A percentile compares a stretch with the other conserved stretches of the same genome.
These are phyloP conservation scores for Xylariaceae sp. DNA, from an alignment of 2,329 filamentous ascomycete genomes.

Conservation along the genomic window DNA sequence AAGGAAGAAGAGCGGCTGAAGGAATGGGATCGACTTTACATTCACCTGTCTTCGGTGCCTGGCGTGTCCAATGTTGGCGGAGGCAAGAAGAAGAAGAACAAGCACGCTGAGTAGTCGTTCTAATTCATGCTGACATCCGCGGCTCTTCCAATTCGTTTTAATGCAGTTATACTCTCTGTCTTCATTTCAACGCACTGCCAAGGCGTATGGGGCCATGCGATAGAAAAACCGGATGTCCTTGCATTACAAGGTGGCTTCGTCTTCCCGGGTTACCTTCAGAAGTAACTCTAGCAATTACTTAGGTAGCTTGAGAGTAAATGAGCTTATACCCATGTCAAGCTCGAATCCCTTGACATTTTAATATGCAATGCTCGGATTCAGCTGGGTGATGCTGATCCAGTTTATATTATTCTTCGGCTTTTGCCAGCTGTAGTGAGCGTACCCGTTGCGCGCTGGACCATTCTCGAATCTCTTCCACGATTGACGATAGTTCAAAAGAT, in stretches of 20 bases:
- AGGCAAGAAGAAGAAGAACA: slow-evolving; percentile 71
- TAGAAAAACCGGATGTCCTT: slow-evolving; percentile 32
- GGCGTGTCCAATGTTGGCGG: slow-evolving; percentile 33
- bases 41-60: slow-evolving; percentile 66
- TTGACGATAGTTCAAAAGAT: no score
- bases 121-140: slow-evolving; percentile 15
- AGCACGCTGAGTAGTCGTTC: slow-evolving; percentile 33
- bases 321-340: background rate
- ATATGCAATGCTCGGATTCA: background rate
- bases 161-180: slow-evolving; percentile 14
- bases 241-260: no score
- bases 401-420: background rate
- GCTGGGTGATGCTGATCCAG: background rate
- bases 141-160: slow-evolving; percentile 38
- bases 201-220: slow-evolving; percentile 40
- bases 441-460: no score
- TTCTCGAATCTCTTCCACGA: no score
- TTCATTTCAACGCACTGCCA: slow-evolving; percentile 28
- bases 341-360: background rate
- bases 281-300: no score
- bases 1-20: slow-evolving; percentile 64
- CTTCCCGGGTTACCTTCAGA: no score
- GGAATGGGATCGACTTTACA: slow-evolving; percentile 80
- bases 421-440: no score
- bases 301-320: background rate